These are phyloP conservation scores for Monosporozyma solicola DNA, from an alignment of 805 yeast genomes.

Conservation along the genomic window DNA sequence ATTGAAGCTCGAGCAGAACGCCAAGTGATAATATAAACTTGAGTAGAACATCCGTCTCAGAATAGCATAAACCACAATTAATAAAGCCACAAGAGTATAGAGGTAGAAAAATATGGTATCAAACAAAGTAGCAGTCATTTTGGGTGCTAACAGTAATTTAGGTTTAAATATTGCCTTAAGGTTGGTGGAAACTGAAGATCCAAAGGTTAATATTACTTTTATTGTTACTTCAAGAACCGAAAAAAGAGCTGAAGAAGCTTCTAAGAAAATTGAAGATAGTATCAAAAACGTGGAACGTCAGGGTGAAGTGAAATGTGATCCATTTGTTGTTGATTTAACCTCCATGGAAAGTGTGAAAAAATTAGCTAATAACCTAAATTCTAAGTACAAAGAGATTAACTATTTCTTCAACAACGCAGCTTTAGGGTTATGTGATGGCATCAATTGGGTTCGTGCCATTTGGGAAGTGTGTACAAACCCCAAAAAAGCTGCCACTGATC, in stretches of 20 bases:
- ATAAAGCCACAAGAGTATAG: neutral
- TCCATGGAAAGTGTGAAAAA: slow-evolving; percentile 74
- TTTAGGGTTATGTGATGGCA: slow-evolving; percentile 76
- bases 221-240: slow-evolving; percentile 84
- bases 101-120: neutral
- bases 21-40: neutral
- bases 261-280: slow-evolving; percentile 43
- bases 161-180: slow-evolving; percentile 82
- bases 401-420: slow-evolving; percentile 83
- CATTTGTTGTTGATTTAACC: slow-evolving; percentile 74
- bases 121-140: slow-evolving; percentile 34
- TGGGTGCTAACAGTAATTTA: slow-evolving; percentile 51
- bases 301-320: slow-evolving; percentile 70
- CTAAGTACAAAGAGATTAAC: slow-evolving; percentile 58
- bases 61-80: neutral
- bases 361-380: slow-evolving; percentile 59
- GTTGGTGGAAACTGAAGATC: slow-evolving; percentile 51
- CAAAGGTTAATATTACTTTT: slow-evolving; percentile 53
- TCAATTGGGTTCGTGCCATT: slow-evolving; percentile 75
- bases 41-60: neutral
- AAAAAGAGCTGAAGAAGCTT: slow-evolving; percentile 70
- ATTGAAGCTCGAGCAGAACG: neutral
- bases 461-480: slow-evolving; percentile 60
- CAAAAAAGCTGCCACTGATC: slow-evolving; percentile 72
- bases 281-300: slow-evolving; percentile 34